These are phyloP conservation scores for Rhododendron mucronatum DNA, from an alignment of 148 eudicot species.

Conservation along the genomic window DNA sequence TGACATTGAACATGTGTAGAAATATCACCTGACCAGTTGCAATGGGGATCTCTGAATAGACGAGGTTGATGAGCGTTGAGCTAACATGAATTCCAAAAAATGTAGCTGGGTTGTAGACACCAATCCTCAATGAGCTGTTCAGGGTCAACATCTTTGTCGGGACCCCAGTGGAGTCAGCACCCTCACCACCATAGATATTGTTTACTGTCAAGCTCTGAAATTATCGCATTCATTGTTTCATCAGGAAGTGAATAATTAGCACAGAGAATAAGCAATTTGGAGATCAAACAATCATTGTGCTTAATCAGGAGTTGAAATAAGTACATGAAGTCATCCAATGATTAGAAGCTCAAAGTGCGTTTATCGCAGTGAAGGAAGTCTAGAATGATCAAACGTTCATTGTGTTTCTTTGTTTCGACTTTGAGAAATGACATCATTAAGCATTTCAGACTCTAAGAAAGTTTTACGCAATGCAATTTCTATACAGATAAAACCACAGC, in stretches of 20 bases:
- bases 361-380: not conserved
- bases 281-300: not conserved
- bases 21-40: constrained; percentile 80
- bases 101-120: constrained; percentile 81
- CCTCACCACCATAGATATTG: constrained; percentile 55
- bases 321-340: not conserved
- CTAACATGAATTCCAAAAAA: constrained; percentile 82
- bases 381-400: not conserved
- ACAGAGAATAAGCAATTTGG: not conserved
- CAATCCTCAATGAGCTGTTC: constrained; percentile 57
- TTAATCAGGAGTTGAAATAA: not conserved
- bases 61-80: constrained; percentile 64
- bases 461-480: not conserved
- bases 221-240: not conserved
- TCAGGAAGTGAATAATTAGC: not conserved
- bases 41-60: constrained; percentile 62
- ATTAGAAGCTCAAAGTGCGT: not conserved
- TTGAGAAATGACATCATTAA: not conserved
- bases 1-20: not conserved
- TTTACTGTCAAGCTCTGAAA: constrained; percentile 70
- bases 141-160: constrained; percentile 66
- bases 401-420: not conserved
- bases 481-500: not conserved
- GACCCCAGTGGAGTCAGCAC: constrained; percentile 81
- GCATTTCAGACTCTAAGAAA: not conserved